Evolutionary conservation across 192 early-diverging fungal genomes (phyloP).

Genomic region (Haplosporangium gracile): DNA sequence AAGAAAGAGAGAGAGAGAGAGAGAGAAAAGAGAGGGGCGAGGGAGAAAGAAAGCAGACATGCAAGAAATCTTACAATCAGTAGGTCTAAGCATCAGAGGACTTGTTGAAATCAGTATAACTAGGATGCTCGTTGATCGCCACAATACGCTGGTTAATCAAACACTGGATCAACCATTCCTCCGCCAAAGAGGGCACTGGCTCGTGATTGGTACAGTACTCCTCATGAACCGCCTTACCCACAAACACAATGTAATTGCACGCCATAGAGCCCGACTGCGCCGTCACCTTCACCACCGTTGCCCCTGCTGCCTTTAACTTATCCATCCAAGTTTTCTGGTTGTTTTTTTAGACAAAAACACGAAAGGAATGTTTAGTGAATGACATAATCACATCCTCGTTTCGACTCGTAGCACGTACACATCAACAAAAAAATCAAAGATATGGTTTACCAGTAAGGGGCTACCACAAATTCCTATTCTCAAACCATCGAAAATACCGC

Average conservation of each 20-base stretch:
- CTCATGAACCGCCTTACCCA: neutral
- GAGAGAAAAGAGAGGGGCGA: too few relatives aligned
- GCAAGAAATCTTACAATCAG: too few relatives aligned
- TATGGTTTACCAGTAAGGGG: slow-evolving; percentile 9
- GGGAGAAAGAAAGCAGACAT: too few relatives aligned
- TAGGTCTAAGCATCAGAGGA: neutral
- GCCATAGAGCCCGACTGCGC: slow-evolving; percentile 10
- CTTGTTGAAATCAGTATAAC: slow-evolving; percentile 13
- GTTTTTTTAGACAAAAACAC: too few relatives aligned
- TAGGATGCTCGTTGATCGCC: slow-evolving; percentile 23
- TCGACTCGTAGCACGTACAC: neutral
- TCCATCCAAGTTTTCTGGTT: slow-evolving; percentile 14
- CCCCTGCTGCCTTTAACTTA: slow-evolving; percentile 27
- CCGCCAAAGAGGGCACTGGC: neutral
- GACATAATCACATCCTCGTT: neutral
- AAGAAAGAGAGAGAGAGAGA: too few relatives aligned
- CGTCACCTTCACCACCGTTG: slow-evolving; percentile 13
- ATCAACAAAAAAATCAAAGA: neutral
- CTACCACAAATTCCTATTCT: slow-evolving; percentile 32
- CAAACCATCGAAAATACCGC: slow-evolving; percentile 25
- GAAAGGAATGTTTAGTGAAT: neutral
- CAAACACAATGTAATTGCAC: slow-evolving; percentile 38
- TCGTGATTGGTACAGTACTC: neutral
- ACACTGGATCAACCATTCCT: slow-evolving; percentile 46
- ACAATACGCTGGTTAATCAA: slow-evolving; percentile 44